phyloP scores from a whole-genome alignment of 345 rosid species.

The Erodium maritimum region DNA sequence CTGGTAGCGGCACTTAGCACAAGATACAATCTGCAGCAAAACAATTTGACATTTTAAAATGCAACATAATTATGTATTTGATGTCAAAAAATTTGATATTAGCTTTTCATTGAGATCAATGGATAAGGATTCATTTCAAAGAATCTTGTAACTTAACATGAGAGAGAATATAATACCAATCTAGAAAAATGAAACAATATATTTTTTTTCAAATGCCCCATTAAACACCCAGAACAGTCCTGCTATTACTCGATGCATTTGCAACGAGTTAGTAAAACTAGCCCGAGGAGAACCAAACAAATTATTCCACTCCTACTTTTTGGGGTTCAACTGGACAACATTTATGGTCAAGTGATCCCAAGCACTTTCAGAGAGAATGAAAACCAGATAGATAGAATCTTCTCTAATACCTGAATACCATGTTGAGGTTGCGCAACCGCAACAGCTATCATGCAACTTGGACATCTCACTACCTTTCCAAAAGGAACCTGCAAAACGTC shows the following conservation, averaged over 20 bases:
- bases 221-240: too few relatives aligned
- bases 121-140: too few relatives aligned
- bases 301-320: neutral
- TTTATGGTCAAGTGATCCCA: neutral
- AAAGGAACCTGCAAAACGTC: constrained; percentile 58
- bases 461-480: constrained; percentile 90
- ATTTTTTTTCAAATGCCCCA: too few relatives aligned
- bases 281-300: neutral
- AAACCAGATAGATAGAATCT: neutral
- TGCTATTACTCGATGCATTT: too few relatives aligned
- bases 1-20: constrained; percentile 80
- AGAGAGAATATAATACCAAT: too few relatives aligned
- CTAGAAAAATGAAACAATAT: too few relatives aligned
- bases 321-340: too few relatives aligned
- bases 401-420: constrained; percentile 60
- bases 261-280: neutral
- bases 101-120: neutral
- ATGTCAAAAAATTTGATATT: neutral
- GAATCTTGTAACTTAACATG: too few relatives aligned
- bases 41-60: constrained; percentile 1
- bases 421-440: constrained; percentile 84
- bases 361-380: neutral
- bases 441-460: constrained; percentile 65
- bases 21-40: constrained; percentile 57
- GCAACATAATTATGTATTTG: neutral